Evolutionary conservation across 805 yeast genomes (phyloP).

Genomic region (Zygosaccharomyces bisporus): DNA sequence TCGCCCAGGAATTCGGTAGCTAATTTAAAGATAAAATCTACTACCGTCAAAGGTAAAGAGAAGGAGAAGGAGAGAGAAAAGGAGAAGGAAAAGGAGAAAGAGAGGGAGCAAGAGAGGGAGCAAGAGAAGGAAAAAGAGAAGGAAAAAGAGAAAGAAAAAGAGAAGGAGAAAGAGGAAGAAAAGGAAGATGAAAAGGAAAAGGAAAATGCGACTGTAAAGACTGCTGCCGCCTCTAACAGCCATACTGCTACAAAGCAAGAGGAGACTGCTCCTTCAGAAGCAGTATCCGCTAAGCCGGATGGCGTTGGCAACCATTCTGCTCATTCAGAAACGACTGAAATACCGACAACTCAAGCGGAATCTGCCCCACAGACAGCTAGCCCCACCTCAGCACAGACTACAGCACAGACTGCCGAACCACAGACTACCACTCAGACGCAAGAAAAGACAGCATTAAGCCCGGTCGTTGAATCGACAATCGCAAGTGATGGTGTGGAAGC

Average conservation of each 20-base stretch:
- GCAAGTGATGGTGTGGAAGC: background rate
- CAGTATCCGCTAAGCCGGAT: background rate
- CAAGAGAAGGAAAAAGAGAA: too few relatives aligned
- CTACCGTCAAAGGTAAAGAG: slow-evolving; percentile 13
- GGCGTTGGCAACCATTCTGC: background rate
- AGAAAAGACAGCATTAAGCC: background rate
- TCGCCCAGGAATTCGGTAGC: slow-evolving; percentile 15
- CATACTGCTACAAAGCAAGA: slow-evolving; percentile 1
- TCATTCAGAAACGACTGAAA: background rate
- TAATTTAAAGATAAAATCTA: slow-evolving; percentile 11
- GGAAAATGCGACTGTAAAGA: too few relatives aligned
- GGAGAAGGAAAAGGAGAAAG: slow-evolving; percentile 10
- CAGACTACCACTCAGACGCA: background rate
- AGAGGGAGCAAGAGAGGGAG: slow-evolving; percentile 1
- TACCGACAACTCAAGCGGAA: background rate
- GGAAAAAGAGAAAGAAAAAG: too few relatives aligned
- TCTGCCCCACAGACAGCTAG: background rate
- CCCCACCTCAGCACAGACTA: background rate
- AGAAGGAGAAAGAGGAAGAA: too few relatives aligned
- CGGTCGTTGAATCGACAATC: background rate
- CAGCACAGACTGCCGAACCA: background rate
- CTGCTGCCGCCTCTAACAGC: background rate
- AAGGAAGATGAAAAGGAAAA: too few relatives aligned
- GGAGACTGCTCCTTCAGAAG: background rate
- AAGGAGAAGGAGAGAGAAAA: slow-evolving; percentile 9